Evolutionary conservation across 768 basidiomycete species (phyloP).

Genomic region (Boletus rubropictus): DNA sequence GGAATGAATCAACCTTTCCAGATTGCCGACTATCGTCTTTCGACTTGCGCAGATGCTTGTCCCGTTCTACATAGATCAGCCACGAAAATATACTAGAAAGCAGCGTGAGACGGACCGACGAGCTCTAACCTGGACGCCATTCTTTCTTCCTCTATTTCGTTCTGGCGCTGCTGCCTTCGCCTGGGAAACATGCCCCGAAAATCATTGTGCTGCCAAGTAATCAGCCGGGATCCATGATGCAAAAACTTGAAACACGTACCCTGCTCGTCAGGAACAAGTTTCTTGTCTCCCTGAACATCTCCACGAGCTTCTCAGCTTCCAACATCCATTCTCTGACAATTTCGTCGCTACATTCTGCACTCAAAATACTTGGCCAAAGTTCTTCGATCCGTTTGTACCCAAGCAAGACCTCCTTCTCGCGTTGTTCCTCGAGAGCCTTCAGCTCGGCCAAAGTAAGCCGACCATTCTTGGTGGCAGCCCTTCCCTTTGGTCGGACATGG

Average conservation of each 20-base stretch:
- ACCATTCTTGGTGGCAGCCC: constrained; percentile 23
- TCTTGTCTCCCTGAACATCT: constrained; percentile 83
- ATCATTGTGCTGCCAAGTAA: constrained; percentile 12
- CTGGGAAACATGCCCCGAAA: constrained; percentile 19
- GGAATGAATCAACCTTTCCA: constrained; percentile 58
- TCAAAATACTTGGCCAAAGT: constrained; percentile 53
- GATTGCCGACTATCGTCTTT: constrained; percentile 36
- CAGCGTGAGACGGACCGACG: constrained; percentile 32
- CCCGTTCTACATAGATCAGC: constrained; percentile 7
- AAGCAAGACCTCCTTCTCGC: constrained; percentile 56
- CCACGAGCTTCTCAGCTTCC: constrained; percentile 80
- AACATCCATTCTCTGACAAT: constrained; percentile 70
- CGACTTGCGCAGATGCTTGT: constrained; percentile 43
- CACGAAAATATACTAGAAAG: not conserved
- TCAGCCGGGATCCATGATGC: constrained; percentile 2
- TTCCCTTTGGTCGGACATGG: constrained; percentile 33
- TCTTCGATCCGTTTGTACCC: constrained; percentile 57
- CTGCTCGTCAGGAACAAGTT: constrained; percentile 74
- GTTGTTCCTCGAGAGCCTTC: constrained; percentile 55
- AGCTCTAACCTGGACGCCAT: constrained; percentile 70
- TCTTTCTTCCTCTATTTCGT: constrained; percentile 14
- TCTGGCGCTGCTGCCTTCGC: constrained; percentile 12
- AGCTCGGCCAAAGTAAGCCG: constrained; percentile 56
- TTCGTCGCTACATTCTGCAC: constrained; percentile 37
- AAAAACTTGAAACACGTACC: constrained; percentile 42